Base-by-base conservation (phyloP, 192 early-diverging fungal species). In the Podila minutissima region DNA sequence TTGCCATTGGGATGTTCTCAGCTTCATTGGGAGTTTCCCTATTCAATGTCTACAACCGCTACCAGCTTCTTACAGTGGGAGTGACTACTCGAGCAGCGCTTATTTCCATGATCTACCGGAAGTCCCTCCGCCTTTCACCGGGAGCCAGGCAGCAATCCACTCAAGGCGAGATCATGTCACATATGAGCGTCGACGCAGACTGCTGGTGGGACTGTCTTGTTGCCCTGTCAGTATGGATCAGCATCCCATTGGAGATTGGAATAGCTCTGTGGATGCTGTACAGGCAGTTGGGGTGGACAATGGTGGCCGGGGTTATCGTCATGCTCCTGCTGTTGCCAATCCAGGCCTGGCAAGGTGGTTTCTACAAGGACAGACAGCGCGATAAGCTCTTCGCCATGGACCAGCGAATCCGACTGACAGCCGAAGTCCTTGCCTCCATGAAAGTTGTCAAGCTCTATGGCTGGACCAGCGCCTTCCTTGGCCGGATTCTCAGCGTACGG, bases 61-160 rank as follows among this genome's bases (percentile, higher is more conserved):
- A 86, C 41, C 86, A 88, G 64, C 87, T 87, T 85, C 75, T 85
- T 33, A 70, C 66, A 24, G 77, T 83, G 63, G 84, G 85, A 20
- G 70, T 86, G 26, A 72, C 77, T 26, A 86, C 26, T 79, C 84
- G 65, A n/a, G 73, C 88, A 0, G 85, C 88, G 0, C 74, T 91
- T 6, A 81, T 88, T 11, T 78, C 87, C 3, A 86, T 87, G 48
- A 69, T 91, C 24, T 91, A 89, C 41, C 85, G 90, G 73, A 91
- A 91, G 51, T 76, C 90, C 0, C 72, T 91, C 17, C 71, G 84
- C 13, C 86, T 91, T 12, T 89, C 90, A 5, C 50, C 82, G n/a
- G 67, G 62, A 46, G 67, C 72, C 3, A 51, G 83, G 33, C 68
- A 67, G n/a, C 46, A 62, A 9, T 71, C 83, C 3, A 81, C 67